Evolutionary conservation across 768 basidiomycete species (phyloP), one percentile per base, ranked within the genome.

Genomic region (Obba rivulosa): DNA sequence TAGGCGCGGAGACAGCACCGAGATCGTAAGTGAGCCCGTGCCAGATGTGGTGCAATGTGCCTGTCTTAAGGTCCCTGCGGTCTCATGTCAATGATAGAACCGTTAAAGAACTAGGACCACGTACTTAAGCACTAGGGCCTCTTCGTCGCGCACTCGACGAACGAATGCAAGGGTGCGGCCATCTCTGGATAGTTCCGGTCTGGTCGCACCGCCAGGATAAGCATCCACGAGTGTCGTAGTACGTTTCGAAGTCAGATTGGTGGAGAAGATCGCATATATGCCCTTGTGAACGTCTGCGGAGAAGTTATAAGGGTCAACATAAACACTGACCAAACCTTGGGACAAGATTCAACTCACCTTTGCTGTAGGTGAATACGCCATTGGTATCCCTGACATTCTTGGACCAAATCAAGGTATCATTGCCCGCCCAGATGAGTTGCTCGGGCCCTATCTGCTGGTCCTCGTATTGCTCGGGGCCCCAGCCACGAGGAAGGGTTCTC

Each of bases 361-460:
- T 87, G 65, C 78, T 81, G 51, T 87, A 86, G 17, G 65, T 45
- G 56, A 81, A 87, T 14, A 47, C 28, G 36, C 68, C 73, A 8
- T 62, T 58, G 7, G 52, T 55, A 56, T 87, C 83, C 4, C 52
- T 60, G 7, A 82, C 72, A 57, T 88, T 87, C 67, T 81, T 81
- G 4, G 85, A 69, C 58, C 76, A 87, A 14, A 87, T 80, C 9
- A 87, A 56, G 16, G 69, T 65, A 51, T 85, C 83, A 21, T 73
- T 64, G 7, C 75, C 74, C 23, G 63, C 61, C 83, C 83, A 87
- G 40, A 85, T 70, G 51, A 80, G 68, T 56, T 87, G 86, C 52
- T 87, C 85, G 1, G 81, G 79, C 1, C 85, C 86, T 49, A 88
- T 80, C 61, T 87, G 86, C 54, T 84, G 83, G 23, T 83, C 73